Evolutionary conservation across 768 basidiomycete genomes (phyloP).

Genomic region (Candolleomyces eurysporus): DNA sequence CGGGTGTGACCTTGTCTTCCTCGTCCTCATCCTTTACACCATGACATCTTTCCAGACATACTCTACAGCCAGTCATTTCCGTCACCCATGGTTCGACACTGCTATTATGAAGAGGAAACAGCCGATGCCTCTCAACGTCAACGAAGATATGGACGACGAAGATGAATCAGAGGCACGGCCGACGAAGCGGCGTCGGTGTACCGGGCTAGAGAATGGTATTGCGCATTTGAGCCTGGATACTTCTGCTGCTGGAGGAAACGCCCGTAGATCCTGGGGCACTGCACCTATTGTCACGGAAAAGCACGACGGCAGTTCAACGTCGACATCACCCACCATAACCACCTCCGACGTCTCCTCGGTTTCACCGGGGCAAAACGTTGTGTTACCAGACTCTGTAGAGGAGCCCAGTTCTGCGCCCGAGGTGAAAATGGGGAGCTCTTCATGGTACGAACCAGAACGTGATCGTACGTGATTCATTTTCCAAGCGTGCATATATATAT

Average conservation of each 20-base stretch:
- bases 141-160: constrained; percentile 11
- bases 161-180: constrained; percentile 21
- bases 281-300: not conserved
- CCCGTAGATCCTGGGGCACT: constrained; percentile 5
- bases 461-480: constrained; percentile 48
- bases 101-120: constrained; percentile 41
- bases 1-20: not conserved
- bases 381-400: constrained; percentile 34
- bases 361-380: constrained; percentile 3
- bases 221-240: constrained; percentile 46
- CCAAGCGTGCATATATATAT: constrained; percentile 2
- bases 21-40: not conserved
- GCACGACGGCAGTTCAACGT: not conserved
- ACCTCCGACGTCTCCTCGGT: constrained; percentile 7
- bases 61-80: constrained; percentile 24
- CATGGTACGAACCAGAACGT: constrained; percentile 71
- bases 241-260: constrained; percentile 8
- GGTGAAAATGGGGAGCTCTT: constrained; percentile 58
- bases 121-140: constrained; percentile 10
- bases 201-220: constrained; percentile 53
- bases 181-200: constrained; percentile 48
- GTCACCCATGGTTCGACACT: constrained; percentile 45
- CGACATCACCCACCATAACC: not conserved
- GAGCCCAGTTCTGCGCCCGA: constrained; percentile 43
- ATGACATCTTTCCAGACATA: constrained; percentile 17